Conservation (phyloP, 768 basidiomycete genomes). For the Lactifluus pinguis region DNA sequence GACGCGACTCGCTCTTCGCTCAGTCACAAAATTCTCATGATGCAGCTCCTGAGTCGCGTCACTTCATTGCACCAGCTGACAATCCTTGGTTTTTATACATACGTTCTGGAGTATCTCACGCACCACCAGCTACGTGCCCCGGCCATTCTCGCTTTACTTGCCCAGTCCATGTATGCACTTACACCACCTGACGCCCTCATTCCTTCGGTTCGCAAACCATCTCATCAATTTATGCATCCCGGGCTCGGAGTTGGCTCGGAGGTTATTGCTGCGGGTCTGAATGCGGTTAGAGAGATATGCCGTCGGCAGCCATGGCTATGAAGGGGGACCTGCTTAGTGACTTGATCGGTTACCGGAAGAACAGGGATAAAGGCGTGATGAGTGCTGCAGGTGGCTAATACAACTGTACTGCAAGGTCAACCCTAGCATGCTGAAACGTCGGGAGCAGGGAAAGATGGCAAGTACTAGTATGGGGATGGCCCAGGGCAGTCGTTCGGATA, state of each 20-base stretch:
- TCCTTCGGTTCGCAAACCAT: constrained; percentile 85
- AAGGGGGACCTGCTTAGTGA: constrained; percentile 90
- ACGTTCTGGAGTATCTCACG: constrained; percentile 88
- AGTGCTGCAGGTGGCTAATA: constrained; percentile 78
- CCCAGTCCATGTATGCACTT: constrained; percentile 89
- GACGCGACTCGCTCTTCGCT: constrained; percentile 95
- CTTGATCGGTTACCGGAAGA: constrained; percentile 90
- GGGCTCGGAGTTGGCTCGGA: constrained; percentile 94
- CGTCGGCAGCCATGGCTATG: constrained; percentile 92
- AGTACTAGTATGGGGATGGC: constrained; percentile 68
- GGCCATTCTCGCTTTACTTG: constrained; percentile 85
- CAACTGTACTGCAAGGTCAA: constrained; percentile 92
- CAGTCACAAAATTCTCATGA: constrained; percentile 94
- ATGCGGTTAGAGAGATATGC: constrained; percentile 92
- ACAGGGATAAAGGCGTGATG: constrained; percentile 86
- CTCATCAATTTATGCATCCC: constrained; percentile 94
- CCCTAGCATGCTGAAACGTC: constrained; percentile 80
- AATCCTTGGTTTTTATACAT: constrained; percentile 91
- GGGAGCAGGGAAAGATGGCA: constrained; percentile 90
- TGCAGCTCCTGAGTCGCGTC: constrained; percentile 92
- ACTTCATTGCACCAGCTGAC: constrained; percentile 91
- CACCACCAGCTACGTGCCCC: constrained; percentile 90
- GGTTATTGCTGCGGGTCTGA: constrained; percentile 94
- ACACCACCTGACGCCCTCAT: constrained; percentile 89
- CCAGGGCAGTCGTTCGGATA: constrained; percentile 72